These are phyloP conservation scores for Magnolia sinica DNA, from an alignment of 164 flowering plant species.

Conservation along the genomic window DNA sequence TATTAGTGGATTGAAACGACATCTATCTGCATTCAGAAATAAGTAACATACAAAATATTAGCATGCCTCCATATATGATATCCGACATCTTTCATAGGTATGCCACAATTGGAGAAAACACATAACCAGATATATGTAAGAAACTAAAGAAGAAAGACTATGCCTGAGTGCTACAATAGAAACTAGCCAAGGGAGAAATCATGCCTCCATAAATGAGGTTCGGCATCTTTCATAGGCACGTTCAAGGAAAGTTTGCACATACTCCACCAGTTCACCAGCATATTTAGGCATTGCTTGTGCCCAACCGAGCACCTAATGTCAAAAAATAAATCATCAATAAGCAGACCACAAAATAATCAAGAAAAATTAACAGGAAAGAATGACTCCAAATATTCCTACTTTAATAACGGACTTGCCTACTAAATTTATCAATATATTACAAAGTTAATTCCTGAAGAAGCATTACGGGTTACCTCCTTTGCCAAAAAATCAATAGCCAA, in stretches of 20 bases:
- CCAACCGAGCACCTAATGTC: constrained; percentile 87
- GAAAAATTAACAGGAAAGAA: background rate
- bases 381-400: background rate
- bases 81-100: no score
- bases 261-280: constrained; percentile 83
- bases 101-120: no score
- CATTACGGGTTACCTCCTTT: constrained; percentile 57
- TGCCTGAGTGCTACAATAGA: background rate
- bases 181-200: constrained; percentile 20
- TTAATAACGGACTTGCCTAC: background rate
- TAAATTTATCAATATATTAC: background rate
- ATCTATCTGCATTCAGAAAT: no score
- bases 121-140: no score
- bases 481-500: constrained; percentile 89
- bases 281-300: constrained; percentile 99
- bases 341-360: background rate
- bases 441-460: background rate
- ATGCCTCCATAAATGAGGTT: constrained; percentile 94
- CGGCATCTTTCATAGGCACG: constrained; percentile 97
- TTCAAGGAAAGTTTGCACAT: constrained; percentile 94
- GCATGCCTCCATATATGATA: no score
- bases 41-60: no score
- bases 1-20: no score
- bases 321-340: background rate
- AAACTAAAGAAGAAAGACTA: background rate